A percentile compares a stretch with the other conserved stretches of the same genome.
These are phyloP conservation scores for Erythrophleum ivorense DNA, from an alignment of 331 rosid species.

Conservation along the genomic window DNA sequence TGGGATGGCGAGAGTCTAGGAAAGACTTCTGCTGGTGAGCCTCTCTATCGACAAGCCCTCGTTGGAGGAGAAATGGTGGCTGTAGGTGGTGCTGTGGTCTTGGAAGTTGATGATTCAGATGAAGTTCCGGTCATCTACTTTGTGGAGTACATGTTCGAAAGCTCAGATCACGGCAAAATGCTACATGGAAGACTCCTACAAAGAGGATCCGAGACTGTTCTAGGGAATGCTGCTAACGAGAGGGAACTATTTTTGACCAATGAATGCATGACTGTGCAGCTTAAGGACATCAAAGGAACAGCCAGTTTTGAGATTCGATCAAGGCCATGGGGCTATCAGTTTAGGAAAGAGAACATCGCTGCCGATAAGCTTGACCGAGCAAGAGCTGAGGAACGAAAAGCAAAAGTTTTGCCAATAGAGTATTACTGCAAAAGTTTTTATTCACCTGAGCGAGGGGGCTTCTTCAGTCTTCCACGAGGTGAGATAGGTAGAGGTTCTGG, in stretches of 20 bases:
- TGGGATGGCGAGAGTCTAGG: constrained; percentile 71
- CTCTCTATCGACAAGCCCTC: constrained; percentile 56
- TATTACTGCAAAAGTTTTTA: constrained; percentile 81
- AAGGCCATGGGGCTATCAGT: constrained; percentile 77
- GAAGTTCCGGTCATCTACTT: constrained; percentile 60
- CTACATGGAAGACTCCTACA: constrained; percentile 80
- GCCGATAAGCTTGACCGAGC: constrained; percentile 62
- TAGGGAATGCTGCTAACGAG: constrained; percentile 83
- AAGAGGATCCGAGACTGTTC: constrained; percentile 74
- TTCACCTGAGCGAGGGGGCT: constrained; percentile 83
- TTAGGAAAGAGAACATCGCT: constrained; percentile 62
- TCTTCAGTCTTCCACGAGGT: constrained; percentile 59
- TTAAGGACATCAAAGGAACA: constrained; percentile 57
- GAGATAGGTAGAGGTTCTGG: constrained; percentile 75
- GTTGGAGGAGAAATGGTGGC: constrained; percentile 61
- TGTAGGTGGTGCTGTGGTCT: constrained; percentile 68
- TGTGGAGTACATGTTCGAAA: constrained; percentile 84
- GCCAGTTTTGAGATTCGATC: constrained; percentile 48
- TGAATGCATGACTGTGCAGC: constrained; percentile 61
- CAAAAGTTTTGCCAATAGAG: constrained; percentile 68
- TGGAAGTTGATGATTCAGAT: constrained; percentile 61
- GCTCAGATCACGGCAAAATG: constrained; percentile 65
- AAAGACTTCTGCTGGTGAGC: constrained; percentile 57
- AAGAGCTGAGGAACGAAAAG: constrained; percentile 80
- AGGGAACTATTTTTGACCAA: constrained; percentile 83